Evolutionary conservation across 257 asterid species (phyloP).

Genomic region (Primulina tabacum): DNA sequence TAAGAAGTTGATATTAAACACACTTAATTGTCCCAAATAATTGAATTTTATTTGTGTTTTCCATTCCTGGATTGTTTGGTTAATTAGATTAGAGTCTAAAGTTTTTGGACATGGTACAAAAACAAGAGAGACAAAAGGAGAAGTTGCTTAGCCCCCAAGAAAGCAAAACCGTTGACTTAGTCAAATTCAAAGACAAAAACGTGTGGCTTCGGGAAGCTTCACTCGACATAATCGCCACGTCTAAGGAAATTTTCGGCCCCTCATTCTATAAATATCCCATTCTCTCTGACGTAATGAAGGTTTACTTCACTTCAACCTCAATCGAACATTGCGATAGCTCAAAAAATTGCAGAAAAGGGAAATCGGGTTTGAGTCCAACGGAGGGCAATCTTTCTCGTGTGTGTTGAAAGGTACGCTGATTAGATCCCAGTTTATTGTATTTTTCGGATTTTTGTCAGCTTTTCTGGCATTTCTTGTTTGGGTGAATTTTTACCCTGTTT

Average conservation of each 20-base stretch:
- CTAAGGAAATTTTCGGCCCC: background rate
- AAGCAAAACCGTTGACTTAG: background rate
- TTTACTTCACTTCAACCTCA: background rate
- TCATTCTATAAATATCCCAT: conserved; percentile 25
- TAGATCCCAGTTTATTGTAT: background rate
- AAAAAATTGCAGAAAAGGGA: background rate
- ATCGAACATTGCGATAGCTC: background rate
- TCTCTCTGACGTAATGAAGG: background rate
- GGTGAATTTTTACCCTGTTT: background rate
- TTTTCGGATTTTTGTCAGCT: background rate
- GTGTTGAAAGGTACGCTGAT: conserved; percentile 30
- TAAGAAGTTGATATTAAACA: no score
- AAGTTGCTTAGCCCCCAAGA: conserved; percentile 13
- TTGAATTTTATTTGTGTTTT: no score
- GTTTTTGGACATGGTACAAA: no score
- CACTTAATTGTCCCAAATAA: no score
- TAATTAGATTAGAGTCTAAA: no score
- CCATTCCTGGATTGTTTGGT: no score
- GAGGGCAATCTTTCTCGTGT: background rate
- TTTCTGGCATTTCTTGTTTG: background rate
- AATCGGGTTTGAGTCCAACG: background rate
- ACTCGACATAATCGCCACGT: conserved; percentile 29
- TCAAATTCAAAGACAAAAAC: background rate
- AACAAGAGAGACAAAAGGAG: background rate
- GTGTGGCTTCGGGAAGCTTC: conserved; percentile 21